Conservation (phyloP, 2,329 filamentous ascomycete species). For the Diaporthe aspalathi region DNA sequence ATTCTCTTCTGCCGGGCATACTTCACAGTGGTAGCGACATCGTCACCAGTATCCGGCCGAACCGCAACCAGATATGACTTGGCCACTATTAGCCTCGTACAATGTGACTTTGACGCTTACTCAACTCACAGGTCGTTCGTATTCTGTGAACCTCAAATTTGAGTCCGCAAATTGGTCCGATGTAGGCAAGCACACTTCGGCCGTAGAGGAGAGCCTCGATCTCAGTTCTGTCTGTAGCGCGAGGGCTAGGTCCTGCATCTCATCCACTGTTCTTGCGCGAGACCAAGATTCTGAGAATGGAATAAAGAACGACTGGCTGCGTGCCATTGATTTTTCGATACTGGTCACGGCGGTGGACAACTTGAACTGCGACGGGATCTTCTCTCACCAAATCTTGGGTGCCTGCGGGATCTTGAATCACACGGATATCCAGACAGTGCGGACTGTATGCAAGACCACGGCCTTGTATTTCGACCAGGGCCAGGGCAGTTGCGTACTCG, state of each 20-base stretch:
- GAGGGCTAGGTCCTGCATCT: not conserved
- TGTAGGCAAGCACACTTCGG: not conserved
- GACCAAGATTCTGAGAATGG: accelerated
- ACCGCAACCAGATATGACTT: slow-evolving; percentile 4
- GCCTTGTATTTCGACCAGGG: not conserved
- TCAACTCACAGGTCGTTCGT: slow-evolving; percentile 14
- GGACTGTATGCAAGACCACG: not conserved
- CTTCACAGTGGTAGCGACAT: not conserved
- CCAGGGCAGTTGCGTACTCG: not conserved
- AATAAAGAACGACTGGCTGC: not conserved
- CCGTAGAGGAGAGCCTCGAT: not conserved
- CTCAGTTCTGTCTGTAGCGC: not conserved
- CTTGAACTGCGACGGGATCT: not conserved
- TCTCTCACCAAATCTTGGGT: not conserved
- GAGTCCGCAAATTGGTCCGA: not conserved
- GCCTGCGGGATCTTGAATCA: not conserved
- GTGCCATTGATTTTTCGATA: not conserved
- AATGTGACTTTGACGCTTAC: accelerated
- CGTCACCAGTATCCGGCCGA: not conserved
- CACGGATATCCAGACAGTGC: not conserved
- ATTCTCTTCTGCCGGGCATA: not conserved
- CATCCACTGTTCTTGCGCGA: not conserved
- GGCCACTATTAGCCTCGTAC: not conserved
- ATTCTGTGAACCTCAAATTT: slow-evolving; percentile 18
- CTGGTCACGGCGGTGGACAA: not conserved